Base-by-base conservation (phyloP, 106 monocot species). In the Triglochin maritima region DNA sequence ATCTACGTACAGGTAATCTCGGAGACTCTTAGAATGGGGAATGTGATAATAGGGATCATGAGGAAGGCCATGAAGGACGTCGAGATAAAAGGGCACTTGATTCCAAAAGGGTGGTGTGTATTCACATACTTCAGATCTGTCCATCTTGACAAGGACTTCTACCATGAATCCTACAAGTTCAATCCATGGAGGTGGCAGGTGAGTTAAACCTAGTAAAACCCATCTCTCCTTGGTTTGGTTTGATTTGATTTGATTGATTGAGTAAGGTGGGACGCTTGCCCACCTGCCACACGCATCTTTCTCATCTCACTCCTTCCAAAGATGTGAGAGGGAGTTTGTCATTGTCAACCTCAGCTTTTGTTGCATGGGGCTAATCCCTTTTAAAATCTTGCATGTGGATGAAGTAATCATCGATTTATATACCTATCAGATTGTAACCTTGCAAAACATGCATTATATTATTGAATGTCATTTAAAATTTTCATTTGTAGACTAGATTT, bases 31-130 rank as follows among this genome's bases (percentile, higher is more conserved):
- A 75, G 94, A 6, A 46, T 94, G 64, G 94, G 94, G 43, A 94
- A 87, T 79, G 83, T 94, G 2, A 94, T 94, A 8, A 74, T 67
- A 9, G 94, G 94, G 4, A 80, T 85, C 17, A 87, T 94, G 90
- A 72, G 94, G 65, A 90, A 79, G 67, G 84, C 94, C 0, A 72
- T 90, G 83, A 82, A 56, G 73, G 87, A 90, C 64, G 77, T 85
- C 46, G 87, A 85, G 77, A 78, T 94, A 47, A 89, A 87, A 57
- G 70, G 70, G 2, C 59, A 70, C 56, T 44, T 76, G 0, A 69
- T 76, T 9, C 76, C 76, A 14, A 70, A 70, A 9, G 76, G 63
- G 47, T 76, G 76, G 76, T 56, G 70, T 42, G 64, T 76, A 0
- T 44, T 70, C 56, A 14, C 70, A 4, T 76, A 69, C 12, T 76